Percentiles rank a stretch among this genome's conserved stretches.
Evolutionary conservation across 345 rosid genomes (phyloP).

Genomic region (Tarenaya hassleriana): DNA sequence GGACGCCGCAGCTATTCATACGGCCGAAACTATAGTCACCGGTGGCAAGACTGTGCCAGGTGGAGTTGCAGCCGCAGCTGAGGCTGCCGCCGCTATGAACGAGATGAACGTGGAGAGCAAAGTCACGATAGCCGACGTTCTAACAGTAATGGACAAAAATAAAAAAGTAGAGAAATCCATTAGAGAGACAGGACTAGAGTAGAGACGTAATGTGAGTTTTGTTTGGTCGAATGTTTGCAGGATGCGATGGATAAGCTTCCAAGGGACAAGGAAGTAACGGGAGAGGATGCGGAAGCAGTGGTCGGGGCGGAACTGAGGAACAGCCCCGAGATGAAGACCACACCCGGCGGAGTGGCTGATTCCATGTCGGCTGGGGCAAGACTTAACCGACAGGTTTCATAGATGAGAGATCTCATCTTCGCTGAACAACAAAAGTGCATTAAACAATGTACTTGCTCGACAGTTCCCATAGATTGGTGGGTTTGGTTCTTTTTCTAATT

Average conservation of each 20-base stretch:
- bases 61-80: constrained; percentile 68
- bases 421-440: no score
- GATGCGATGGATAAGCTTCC: constrained; percentile 37
- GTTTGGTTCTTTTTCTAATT: no score
- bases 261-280: constrained; percentile 41
- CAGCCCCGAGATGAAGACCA: constrained; percentile 31
- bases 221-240: constrained; percentile 23
- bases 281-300: constrained; percentile 49
- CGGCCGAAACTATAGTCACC: constrained; percentile 82
- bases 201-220: background rate
- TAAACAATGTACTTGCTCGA: no score
- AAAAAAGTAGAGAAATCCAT: background rate
- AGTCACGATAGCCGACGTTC: constrained; percentile 35
- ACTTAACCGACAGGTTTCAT: constrained; percentile 36
- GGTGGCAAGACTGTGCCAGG: constrained; percentile 61
- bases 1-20: constrained; percentile 87
- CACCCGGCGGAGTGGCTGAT: constrained; percentile 51
- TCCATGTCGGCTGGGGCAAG: constrained; percentile 48
- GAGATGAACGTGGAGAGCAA: constrained; percentile 27
- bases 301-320: constrained; percentile 42
- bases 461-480: no score
- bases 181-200: no score
- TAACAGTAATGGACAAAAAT: constrained; percentile 30
- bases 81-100: constrained; percentile 40
- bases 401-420: no score